A percentile compares a stretch with the other conserved stretches of the same genome.
phyloP scores from a whole-genome alignment of 306 rosid species.

The Crotalaria pallida region DNA sequence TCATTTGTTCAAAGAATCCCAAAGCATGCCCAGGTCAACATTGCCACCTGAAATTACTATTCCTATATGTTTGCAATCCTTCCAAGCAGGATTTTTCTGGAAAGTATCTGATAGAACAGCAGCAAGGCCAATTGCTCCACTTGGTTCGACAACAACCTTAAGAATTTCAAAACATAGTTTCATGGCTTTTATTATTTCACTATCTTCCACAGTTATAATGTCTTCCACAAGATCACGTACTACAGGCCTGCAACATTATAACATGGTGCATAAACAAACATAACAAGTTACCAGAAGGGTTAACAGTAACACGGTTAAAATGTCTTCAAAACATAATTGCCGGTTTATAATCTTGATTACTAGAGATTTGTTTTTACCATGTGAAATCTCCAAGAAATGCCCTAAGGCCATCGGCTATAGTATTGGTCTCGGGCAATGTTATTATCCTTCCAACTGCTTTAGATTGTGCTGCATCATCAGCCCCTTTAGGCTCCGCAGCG shows the following conservation, averaged over 20 bases:
- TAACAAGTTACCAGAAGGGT: not conserved
- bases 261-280: conserved; percentile 6
- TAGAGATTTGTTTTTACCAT: conserved; percentile 43
- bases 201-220: conserved; percentile 65
- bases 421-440: conserved; percentile 63
- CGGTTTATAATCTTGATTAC: conserved; percentile 11
- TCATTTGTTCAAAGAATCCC: conserved; percentile 59
- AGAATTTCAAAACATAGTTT: conserved; percentile 70
- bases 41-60: conserved; percentile 87
- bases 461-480: conserved; percentile 85
- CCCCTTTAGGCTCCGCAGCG: conserved; percentile 87
- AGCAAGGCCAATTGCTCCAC: conserved; percentile 96
- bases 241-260: conserved; percentile 56
- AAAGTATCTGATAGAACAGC: conserved; percentile 76
- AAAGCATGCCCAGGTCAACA: conserved; percentile 62
- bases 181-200: conserved; percentile 75
- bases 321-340: not conserved
- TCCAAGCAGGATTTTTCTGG: conserved; percentile 61
- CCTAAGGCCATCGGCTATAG: conserved; percentile 89
- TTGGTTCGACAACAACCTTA: conserved; percentile 80
- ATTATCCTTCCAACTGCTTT: conserved; percentile 82
- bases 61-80: conserved; percentile 66
- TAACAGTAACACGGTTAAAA: not conserved
- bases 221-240: conserved; percentile 85
- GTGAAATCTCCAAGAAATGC: conserved; percentile 79